Evolutionary conservation across 2,329 filamentous ascomycete species (phyloP), one percentile per base, ranked within the genome.

Genomic region (Aspergillus fructus): DNA sequence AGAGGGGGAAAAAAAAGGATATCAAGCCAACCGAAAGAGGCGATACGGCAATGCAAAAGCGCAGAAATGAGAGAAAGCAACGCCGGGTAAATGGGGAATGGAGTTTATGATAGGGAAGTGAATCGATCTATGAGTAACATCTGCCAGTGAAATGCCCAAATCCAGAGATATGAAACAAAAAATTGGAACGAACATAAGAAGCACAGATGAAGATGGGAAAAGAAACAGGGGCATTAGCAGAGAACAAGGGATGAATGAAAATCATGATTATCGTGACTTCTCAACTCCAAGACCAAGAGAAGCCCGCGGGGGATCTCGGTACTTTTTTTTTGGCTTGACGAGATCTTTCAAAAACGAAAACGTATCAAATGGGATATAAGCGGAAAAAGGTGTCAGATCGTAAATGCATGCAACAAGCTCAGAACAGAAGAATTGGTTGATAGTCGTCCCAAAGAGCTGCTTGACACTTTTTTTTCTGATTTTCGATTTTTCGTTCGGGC

Each of bases 111-210:
- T 56, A 41, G 60, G 65, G 66, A 63, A 67, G 64, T 62, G 59
- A 66, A 69, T 66, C 66, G 67, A 66, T 75, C 72, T 75, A 75
- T 74, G 63, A 67, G 67, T 67, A 69, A 67, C 66, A 69, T 69
- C 66, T 66, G 68, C 69, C 65, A 69, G 68, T 68, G 64, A 70
- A 73, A 72, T 73, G 76, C 74, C 68, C 59, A 62, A 63, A 64
- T 58, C 59, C 56, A 60, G 58, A 67, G 37, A 65, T 53, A 64
- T 60, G 61, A 46, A 46, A 34, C 27, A 49, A 21, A 70, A 65
- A 64, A 30, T 30, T 46, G 13, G 59, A 62, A 67, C 62, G 27
- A 64, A 67, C 63, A 66, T 67, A 64, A 66, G 59, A 68, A 66
- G 62, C 64, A 64, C 65, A 65, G 62, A 59, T 62, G 61, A 62